Evolutionary conservation across 1,284 basidiomycete genomes (phyloP).

Genomic region (Agaricales sp.): DNA sequence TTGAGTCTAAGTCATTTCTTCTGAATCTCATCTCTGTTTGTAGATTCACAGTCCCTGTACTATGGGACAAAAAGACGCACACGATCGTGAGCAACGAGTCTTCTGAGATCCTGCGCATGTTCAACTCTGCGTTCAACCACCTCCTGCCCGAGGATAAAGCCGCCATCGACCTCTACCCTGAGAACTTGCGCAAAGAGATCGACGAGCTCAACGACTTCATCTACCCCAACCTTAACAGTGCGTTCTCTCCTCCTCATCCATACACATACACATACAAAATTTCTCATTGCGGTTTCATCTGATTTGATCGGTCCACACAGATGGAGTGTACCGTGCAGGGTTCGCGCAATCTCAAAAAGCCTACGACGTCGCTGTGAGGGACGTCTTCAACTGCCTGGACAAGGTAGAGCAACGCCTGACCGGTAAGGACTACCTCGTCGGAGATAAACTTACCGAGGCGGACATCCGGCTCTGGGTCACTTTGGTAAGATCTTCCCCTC

Average conservation of each 20-base stretch:
- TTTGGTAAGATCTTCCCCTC: conserved; percentile 42
- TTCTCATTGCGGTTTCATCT: background rate
- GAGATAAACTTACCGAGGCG: conserved; percentile 80
- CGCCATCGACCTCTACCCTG: conserved; percentile 71
- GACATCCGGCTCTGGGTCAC: conserved; percentile 90
- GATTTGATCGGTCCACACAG: conserved; percentile 24
- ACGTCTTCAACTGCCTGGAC: conserved; percentile 73
- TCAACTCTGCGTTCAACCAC: conserved; percentile 80
- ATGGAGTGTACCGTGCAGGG: conserved; percentile 84
- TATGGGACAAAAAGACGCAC: conserved; percentile 88
- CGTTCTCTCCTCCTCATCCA: conserved; percentile 15
- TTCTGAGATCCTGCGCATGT: conserved; percentile 87
- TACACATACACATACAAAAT: too few species aligned
- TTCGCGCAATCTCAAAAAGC: conserved; percentile 80
- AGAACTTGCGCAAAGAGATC: conserved; percentile 64
- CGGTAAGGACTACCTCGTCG: conserved; percentile 79
- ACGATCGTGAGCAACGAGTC: conserved; percentile 96
- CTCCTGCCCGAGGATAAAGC: conserved; percentile 57
- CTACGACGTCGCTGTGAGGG: conserved; percentile 68
- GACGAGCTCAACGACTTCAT: conserved; percentile 87
- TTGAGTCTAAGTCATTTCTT: background rate
- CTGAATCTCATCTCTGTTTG: too few species aligned
- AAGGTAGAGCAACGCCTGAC: conserved; percentile 69
- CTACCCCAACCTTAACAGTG: conserved; percentile 76
- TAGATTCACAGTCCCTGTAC: conserved; percentile 86